Evolutionary conservation across 371 early-diverging fungal species (phyloP), one percentile per base, ranked within the genome.

Genomic region (Rhizopus arrhizus): DNA sequence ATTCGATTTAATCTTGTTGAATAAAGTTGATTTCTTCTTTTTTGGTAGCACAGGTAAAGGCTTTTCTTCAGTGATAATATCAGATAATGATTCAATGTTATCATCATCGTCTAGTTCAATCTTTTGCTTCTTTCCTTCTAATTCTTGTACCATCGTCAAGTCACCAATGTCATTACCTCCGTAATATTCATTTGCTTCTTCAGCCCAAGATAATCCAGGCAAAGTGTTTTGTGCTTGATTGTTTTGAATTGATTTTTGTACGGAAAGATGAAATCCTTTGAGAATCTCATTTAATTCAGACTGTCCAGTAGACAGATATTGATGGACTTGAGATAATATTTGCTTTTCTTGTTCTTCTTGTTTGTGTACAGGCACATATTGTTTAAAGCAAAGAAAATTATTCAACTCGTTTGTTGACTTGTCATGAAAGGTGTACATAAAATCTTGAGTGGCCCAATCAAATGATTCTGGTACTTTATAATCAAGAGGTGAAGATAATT

Each of bases 401-500:
- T 63, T 56, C 9, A 51, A 11, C 8, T 62, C 56, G 31, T 58
- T 55, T 31, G 58, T 60, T 22, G 70, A 59, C 29, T 70, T 73
- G 49, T 72, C 64, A 38, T 57, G 61, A 10, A 71, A 53, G 11
- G 69, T 72, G 16, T 64, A 59, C 41, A 70, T 68, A 15, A 72
- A 74, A 49, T 78, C 78, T 34, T 78, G 67, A 31, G 65, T 38
- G 31, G 71, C 66, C 78, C 78, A 78, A 50, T 78, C 73, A 6
- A 65, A 61, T 5, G 69, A 62, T 33, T 78, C 73, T 9, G 78
- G 75, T 11, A 78, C 63, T 53, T 78, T 74, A 34, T 57, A 43
- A 28, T 56, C 55, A 22, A 70, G 34, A 29, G 68, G 58, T 38
- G 73, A 66, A 36, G 75, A 72, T 9, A 78, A 53, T 41, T 78